These are phyloP conservation scores for Quercus tomentella DNA, from an alignment of 331 rosid genomes.

Conservation along the genomic window DNA sequence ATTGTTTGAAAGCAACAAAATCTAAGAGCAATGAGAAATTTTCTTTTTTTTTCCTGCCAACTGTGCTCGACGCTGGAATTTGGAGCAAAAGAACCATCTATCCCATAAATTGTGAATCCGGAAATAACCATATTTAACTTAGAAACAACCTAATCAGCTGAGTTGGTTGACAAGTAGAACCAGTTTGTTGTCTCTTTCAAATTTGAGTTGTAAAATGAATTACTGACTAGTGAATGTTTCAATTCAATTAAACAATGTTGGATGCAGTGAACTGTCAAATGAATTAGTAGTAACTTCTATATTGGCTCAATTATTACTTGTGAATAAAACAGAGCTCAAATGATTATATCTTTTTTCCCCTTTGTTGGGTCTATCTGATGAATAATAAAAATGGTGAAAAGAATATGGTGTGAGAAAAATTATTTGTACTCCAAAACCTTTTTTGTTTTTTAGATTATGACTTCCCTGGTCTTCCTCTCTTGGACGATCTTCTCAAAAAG, in stretches of 20 bases:
- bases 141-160: not conserved
- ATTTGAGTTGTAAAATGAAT: not conserved
- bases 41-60: not conserved
- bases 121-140: not conserved
- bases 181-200: not conserved
- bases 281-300: not conserved
- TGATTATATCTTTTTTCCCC: not conserved
- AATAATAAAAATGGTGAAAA: not conserved
- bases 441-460: not conserved
- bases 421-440: not conserved
- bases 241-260: too few relatives aligned
- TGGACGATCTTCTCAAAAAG: not conserved
- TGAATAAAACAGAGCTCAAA: not conserved
- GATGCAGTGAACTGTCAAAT: too few relatives aligned
- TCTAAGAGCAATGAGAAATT: not conserved
- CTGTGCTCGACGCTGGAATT: not conserved
- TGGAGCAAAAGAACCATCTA: too few relatives aligned
- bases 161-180: not conserved
- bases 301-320: not conserved
- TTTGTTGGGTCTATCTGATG: not conserved
- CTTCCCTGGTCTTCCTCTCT: not conserved
- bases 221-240: not conserved
- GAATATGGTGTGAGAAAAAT: not conserved
- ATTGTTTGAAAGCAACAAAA: not conserved
- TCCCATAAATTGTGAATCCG: not conserved